phyloP scores from a whole-genome alignment of 176 grass and related monocot genomes.

The Calamus simplicifolius region DNA sequence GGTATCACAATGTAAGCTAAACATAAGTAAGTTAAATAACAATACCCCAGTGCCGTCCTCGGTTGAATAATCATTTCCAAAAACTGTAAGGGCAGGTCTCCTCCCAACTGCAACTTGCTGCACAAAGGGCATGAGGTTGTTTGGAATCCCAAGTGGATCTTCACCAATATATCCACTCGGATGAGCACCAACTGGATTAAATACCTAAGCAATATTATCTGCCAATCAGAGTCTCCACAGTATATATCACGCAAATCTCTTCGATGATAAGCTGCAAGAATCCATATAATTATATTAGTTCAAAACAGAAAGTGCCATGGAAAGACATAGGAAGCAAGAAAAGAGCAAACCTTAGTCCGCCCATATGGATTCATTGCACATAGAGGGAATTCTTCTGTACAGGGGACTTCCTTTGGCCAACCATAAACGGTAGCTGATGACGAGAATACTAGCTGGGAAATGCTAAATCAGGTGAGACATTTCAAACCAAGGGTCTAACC shows the following conservation, averaged over 20 bases:
- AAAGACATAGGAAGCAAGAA: conserved; percentile 7
- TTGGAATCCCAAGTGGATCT: conserved; percentile 83
- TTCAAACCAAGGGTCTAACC: too few relatives aligned
- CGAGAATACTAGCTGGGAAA: conserved; percentile 87
- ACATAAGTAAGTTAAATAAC: conserved; percentile 1
- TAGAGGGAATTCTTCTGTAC: conserved; percentile 88
- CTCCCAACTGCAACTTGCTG: conserved; percentile 98
- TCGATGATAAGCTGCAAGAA: conserved; percentile 77
- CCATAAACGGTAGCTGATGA: conserved; percentile 97
- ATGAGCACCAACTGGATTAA: conserved; percentile 94
- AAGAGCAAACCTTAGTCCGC: conserved; percentile 64
- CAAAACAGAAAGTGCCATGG: not conserved
- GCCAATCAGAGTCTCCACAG: conserved; percentile 68
- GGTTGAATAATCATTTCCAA: conserved; percentile 86
- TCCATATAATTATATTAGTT: conserved; percentile 28
- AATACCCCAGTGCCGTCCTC: conserved; percentile 94
- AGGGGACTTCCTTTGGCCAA: conserved; percentile 77
- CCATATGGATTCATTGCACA: conserved; percentile 87
- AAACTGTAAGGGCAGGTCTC: conserved; percentile 72
- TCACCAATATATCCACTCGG: conserved; percentile 88
- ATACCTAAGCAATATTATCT: conserved; percentile 89
- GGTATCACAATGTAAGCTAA: not conserved
- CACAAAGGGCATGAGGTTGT: conserved; percentile 97
- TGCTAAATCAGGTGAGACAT: not conserved
- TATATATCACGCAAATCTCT: conserved; percentile 86